phyloP scores from a whole-genome alignment of 2,329 filamentous ascomycete species.

The Nemania serpens region DNA sequence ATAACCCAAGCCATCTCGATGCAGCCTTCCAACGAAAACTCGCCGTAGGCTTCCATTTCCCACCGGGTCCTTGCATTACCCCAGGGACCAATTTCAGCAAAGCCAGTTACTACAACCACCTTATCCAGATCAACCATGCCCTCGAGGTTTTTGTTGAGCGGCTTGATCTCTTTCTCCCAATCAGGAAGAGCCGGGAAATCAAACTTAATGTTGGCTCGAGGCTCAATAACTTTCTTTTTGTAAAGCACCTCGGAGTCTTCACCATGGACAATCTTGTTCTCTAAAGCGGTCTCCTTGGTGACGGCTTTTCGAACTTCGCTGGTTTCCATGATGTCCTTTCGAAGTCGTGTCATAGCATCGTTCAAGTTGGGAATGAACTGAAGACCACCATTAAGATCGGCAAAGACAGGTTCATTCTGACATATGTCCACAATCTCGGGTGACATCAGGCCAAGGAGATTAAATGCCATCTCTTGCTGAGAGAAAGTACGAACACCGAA shows the following conservation, averaged over 20 bases:
- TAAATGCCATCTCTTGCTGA: constrained; percentile 99
- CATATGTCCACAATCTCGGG: constrained; percentile 93
- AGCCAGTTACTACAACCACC: constrained; percentile 96
- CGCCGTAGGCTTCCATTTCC: constrained; percentile 98
- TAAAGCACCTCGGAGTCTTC: constrained; percentile 90
- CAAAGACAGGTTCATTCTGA: constrained; percentile 93
- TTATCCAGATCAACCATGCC: constrained; percentile 99
- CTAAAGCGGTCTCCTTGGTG: constrained; percentile 91
- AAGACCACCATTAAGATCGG: constrained; percentile 94
- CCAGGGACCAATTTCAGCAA: constrained; percentile 95
- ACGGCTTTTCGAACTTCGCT: constrained; percentile 93
- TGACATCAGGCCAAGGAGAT: constrained; percentile 93
- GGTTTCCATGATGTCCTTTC: constrained; percentile 92
- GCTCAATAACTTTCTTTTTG: constrained; percentile 91
- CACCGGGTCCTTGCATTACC: constrained; percentile 97
- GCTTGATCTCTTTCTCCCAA: constrained; percentile 89
- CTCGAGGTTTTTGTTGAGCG: constrained; percentile 85
- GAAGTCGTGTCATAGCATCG: constrained; percentile 87
- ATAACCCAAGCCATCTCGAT: constrained; percentile 99
- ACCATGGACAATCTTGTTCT: constrained; percentile 97
- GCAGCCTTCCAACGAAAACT: constrained; percentile 97
- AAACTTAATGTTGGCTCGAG: constrained; percentile 96
- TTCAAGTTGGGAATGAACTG: constrained; percentile 98
- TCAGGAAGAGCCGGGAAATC: constrained; percentile 89
- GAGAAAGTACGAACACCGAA: constrained; percentile 98